These are phyloP conservation scores for Gracilaria caudata DNA, from an alignment of 23 red algal genomes.

Conservation along the genomic window DNA sequence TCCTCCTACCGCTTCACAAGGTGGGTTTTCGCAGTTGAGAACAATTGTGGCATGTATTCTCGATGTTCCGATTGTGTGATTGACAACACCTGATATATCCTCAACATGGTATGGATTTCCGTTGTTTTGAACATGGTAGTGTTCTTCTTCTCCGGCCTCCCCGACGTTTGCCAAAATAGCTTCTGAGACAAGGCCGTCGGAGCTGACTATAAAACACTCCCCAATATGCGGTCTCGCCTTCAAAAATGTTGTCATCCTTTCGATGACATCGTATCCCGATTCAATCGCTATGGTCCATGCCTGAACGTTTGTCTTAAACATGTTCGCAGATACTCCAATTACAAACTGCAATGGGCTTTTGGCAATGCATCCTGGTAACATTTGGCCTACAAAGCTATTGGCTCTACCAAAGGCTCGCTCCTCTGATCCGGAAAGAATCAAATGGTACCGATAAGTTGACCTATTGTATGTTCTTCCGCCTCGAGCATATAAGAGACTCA, in stretches of 20 bases:
- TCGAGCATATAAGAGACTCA: slow-evolving; percentile 28
- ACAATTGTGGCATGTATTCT: slow-evolving; percentile 35
- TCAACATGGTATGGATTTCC: slow-evolving; percentile 11
- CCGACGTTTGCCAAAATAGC: slow-evolving; percentile 7
- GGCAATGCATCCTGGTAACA: slow-evolving; percentile 31
- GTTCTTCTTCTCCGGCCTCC: slow-evolving; percentile 13
- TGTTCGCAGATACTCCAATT: slow-evolving; percentile 25
- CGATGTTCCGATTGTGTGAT: not conserved
- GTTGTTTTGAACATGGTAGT: not conserved
- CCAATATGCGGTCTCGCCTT: slow-evolving; percentile 4
- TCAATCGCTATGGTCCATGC: slow-evolving; percentile 26
- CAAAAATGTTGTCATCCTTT: slow-evolving; percentile 19
- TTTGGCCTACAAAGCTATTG: slow-evolving; percentile 37
- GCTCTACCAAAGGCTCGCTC: slow-evolving; percentile 8
- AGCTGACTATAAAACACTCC: slow-evolving; percentile 25
- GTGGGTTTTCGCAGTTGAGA: slow-evolving; percentile 17
- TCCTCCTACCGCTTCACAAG: slow-evolving; percentile 25
- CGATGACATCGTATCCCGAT: slow-evolving; percentile 32
- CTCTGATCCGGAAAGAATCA: slow-evolving; percentile 32
- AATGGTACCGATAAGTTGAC: not conserved
- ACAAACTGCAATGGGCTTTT: slow-evolving; percentile 36
- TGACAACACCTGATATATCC: slow-evolving; percentile 31
- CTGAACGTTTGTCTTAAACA: slow-evolving; percentile 34
- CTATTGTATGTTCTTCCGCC: slow-evolving; percentile 5
- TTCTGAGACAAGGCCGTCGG: not conserved